phyloP scores from a whole-genome alignment of 192 early-diverging fungal genomes.

The Coemansia sp. region DNA sequence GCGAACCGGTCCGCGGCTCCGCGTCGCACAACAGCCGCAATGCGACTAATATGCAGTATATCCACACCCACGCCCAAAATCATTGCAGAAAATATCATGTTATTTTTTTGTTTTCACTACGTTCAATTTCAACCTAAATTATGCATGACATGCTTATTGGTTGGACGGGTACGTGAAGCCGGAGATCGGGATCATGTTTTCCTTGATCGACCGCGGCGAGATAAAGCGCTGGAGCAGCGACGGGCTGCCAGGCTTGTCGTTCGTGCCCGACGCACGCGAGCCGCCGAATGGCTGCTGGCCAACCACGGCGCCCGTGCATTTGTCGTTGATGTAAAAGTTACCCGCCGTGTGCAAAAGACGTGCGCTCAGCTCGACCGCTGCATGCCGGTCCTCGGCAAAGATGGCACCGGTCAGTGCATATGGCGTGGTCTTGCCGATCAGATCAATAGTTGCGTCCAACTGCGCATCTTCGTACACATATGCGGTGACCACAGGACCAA shows the following conservation, averaged over 20 bases:
- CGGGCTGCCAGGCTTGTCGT: slow-evolving; percentile 95
- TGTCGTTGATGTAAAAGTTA: slow-evolving; percentile 99
- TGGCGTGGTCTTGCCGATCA: slow-evolving; percentile 72
- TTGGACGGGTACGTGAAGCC: slow-evolving; percentile 90
- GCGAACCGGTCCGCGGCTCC: slow-evolving; percentile 57
- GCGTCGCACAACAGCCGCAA: slow-evolving; percentile 57
- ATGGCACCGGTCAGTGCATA: slow-evolving; percentile 92
- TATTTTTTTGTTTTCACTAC: no score
- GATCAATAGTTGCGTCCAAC: slow-evolving; percentile 71
- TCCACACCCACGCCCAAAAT: slow-evolving; percentile 82
- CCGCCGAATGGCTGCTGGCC: slow-evolving; percentile 99
- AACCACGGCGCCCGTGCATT: slow-evolving; percentile 96
- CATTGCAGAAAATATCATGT: slow-evolving; percentile 27
- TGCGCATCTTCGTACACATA: slow-evolving; percentile 86
- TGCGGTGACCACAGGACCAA: slow-evolving; percentile 93
- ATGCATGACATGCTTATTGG: slow-evolving; percentile 11
- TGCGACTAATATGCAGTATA: slow-evolving; percentile 67
- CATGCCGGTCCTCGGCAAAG: slow-evolving; percentile 86
- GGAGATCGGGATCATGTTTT: slow-evolving; percentile 83
- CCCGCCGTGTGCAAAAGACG: slow-evolving; percentile 85
- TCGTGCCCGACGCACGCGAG: slow-evolving; percentile 91
- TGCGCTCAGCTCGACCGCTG: slow-evolving; percentile 70
- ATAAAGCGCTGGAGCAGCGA: slow-evolving; percentile 82
- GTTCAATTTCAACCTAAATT: no score
- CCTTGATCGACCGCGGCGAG: slow-evolving; percentile 94